phyloP scores from a whole-genome alignment of 257 asterid species.

The Solanum microdontum region DNA sequence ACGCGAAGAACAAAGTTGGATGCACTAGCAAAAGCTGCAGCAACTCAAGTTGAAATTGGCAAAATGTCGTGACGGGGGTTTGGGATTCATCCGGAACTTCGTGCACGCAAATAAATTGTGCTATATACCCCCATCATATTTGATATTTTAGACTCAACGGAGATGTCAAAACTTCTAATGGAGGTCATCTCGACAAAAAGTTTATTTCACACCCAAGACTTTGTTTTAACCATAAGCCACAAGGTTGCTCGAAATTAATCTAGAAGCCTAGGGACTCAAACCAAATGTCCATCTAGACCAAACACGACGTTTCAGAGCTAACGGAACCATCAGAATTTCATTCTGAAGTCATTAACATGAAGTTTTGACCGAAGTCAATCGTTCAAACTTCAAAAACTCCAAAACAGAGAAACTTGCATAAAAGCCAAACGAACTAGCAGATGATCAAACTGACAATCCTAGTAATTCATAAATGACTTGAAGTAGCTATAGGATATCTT shows the following conservation, averaged over 20 bases:
- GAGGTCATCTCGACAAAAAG: background rate
- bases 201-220: background rate
- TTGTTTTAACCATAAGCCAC: no score
- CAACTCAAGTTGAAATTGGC: no score
- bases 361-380: background rate
- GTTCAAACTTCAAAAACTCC: no score
- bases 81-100: no score
- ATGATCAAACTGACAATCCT: background rate
- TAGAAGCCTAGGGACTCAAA: background rate
- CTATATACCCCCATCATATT: background rate
- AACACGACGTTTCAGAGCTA: no score
- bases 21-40: no score
- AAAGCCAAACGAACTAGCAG: no score
- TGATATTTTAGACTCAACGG: background rate
- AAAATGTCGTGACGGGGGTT: no score
- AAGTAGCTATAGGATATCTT: no score
- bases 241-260: background rate
- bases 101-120: background rate
- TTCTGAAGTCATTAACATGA: background rate
- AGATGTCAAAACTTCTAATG: background rate
- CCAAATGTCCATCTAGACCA: background rate
- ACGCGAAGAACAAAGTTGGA: no score
- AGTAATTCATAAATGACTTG: background rate
- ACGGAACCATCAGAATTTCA: background rate
- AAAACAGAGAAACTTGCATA: no score